A percentile compares a stretch with the other conserved stretches of the same genome.
These are phyloP conservation scores for Agaricus subrufescens DNA, from an alignment of 768 basidiomycete genomes.

Conservation along the genomic window DNA sequence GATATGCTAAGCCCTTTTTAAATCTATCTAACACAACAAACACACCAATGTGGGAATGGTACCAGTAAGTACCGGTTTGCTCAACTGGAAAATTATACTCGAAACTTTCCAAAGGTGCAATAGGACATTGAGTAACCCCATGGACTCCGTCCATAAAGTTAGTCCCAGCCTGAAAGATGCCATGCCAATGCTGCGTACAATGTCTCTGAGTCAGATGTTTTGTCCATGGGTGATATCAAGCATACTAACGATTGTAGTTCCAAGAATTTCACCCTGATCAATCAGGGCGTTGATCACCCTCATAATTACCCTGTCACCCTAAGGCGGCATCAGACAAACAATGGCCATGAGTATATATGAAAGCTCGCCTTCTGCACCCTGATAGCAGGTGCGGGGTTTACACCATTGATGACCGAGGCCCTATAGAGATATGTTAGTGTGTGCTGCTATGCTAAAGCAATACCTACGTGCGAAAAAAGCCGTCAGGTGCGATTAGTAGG, in stretches of 20 bases:
- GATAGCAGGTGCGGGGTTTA: conserved; percentile 26
- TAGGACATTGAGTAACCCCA: conserved; percentile 37
- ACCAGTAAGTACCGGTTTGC: conserved; percentile 42
- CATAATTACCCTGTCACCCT: conserved; percentile 36
- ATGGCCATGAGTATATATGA: too few species aligned
- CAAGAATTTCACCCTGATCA: conserved; percentile 41
- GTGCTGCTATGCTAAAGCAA: not conserved
- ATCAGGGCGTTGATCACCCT: conserved; percentile 45
- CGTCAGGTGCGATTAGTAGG: conserved; percentile 44
- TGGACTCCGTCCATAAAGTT: conserved; percentile 36
- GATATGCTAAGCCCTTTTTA: not conserved
- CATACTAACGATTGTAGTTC: conserved; percentile 43
- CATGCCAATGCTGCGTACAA: conserved; percentile 39
- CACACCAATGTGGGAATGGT: conserved; percentile 17
- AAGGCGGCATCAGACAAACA: not conserved
- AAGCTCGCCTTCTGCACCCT: conserved; percentile 22
- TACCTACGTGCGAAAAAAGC: conserved; percentile 28
- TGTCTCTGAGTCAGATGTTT: not conserved
- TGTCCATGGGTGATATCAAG: too few species aligned
- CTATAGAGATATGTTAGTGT: conserved; percentile 5
- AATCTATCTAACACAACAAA: not conserved
- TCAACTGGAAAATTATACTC: conserved; percentile 29
- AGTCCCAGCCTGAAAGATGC: conserved; percentile 30
- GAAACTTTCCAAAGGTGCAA: conserved; percentile 30
- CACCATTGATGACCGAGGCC: conserved; percentile 21